Base-by-base conservation (phyloP, 495 filamentous ascomycete species). In the Venustampulla echinocandica region DNA sequence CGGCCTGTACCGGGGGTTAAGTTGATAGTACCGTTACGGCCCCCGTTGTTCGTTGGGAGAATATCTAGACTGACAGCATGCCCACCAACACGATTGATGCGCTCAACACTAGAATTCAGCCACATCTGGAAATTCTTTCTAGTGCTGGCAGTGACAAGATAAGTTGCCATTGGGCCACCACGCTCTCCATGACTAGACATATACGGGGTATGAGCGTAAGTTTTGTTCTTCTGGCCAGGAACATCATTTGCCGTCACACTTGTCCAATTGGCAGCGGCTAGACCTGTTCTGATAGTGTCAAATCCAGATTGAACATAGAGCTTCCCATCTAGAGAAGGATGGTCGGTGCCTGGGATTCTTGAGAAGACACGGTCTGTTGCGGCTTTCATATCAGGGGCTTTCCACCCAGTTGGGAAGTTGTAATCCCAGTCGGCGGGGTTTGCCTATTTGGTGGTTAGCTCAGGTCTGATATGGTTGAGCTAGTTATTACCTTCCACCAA, bases 331-430 rank as follows among this genome's bases (percentile, higher is more conserved):
- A 64, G 61, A 0, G 81, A 86, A 2, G 85, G 82, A 35, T 67
- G 64, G 55, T 77, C 75, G 18, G 81, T 85, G 20, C 83, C 80
- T 1, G 84, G 81, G 53, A 86, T 87, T 47, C 80, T 75, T 21
- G 65, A 60, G 64, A 86, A 86, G 7, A 85, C 78, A 3, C 76
- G 67, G 25, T 65, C 62, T 23, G 73, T 73, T 22, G 84, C 74
- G 42, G 67, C 59, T 49, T 61, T 55, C 61, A 87, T 67, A 54
- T 87, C 81, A 2, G 67, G 59, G 28, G 73, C 69, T 61, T 84
- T 80, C 85, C 85, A 90, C 21, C 80, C 83, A 33, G 64, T 36
- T 4, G 85, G 85, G 66, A 85, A 90, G 50, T 82, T 79, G 56
- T 76, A 74, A 53, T 88, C 76, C 69, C 82, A 90, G 61, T 88